Evolutionary conservation across 2,329 filamentous ascomycete genomes (phyloP).

Genomic region (Penicillium psychrosexuale): DNA sequence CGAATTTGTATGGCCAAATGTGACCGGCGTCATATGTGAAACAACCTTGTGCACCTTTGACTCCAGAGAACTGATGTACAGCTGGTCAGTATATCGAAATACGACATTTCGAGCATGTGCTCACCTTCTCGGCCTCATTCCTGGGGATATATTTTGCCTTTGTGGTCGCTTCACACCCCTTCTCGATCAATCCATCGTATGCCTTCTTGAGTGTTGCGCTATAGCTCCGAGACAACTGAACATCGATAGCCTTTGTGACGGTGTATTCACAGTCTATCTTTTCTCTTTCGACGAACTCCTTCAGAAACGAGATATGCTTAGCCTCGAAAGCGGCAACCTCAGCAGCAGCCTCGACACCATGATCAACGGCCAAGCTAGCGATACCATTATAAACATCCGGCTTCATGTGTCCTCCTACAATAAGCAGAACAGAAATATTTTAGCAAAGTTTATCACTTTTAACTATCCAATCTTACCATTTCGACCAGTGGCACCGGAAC

Average conservation of each 20-base stretch:
- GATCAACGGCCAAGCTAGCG: conserved; percentile 28
- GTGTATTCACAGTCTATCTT: conserved; percentile 45
- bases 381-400: conserved; percentile 44
- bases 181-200: conserved; percentile 28
- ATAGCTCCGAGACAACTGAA: conserved; percentile 33
- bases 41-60: conserved; percentile 37
- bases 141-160: conserved; percentile 26
- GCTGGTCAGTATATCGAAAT: not conserved
- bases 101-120: not conserved
- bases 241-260: conserved; percentile 41
- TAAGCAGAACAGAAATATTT: not conserved
- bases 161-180: conserved; percentile 26
- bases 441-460: not conserved
- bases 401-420: conserved; percentile 41
- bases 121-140: conserved; percentile 27
- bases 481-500: conserved; percentile 44
- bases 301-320: conserved; percentile 40
- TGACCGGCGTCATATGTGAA: conserved; percentile 34
- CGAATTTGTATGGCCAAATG: conserved; percentile 71
- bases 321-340: conserved; percentile 43
- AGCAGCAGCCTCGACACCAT: conserved; percentile 36
- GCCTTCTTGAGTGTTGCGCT: conserved; percentile 30
- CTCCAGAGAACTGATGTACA: conserved; percentile 31
- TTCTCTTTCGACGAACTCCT: conserved; percentile 40
- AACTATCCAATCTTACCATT: conserved; percentile 32